phyloP scores from a whole-genome alignment of 163 green algal genomes.

The Volvox carteri region DNA sequence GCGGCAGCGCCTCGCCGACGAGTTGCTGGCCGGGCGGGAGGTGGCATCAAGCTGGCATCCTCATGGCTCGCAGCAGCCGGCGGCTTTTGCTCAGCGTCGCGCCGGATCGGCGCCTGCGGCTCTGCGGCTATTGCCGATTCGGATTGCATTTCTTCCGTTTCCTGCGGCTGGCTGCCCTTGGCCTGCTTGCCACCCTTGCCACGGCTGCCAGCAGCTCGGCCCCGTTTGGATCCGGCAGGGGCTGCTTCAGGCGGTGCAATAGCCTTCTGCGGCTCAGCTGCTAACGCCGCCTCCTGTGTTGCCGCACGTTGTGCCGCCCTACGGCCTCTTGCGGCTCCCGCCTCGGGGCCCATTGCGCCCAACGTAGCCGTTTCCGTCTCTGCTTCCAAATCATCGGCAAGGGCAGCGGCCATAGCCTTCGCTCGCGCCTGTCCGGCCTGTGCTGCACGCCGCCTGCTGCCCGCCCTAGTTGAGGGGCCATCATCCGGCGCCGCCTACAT shows the following conservation, averaged over 20 bases:
- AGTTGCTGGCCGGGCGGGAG: neutral
- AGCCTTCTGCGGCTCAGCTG: no score
- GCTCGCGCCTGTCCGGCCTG: constrained; percentile 11
- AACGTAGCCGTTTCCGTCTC: neutral
- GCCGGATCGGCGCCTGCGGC: neutral
- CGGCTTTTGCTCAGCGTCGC: neutral
- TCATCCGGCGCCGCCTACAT: neutral
- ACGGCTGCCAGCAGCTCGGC: neutral
- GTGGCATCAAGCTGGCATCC: neutral
- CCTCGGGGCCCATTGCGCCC: neutral
- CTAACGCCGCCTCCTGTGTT: neutral
- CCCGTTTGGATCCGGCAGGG: neutral
- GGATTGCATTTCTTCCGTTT: neutral
- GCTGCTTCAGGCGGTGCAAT: neutral
- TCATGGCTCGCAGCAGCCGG: neutral
- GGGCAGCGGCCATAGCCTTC: constrained; percentile 28
- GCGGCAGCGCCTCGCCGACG: neutral
- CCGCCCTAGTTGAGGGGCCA: neutral
- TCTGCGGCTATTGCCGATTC: neutral
- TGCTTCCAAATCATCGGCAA: neutral
- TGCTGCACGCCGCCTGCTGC: constrained; percentile 30
- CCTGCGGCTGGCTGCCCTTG: neutral
- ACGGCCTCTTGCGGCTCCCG: neutral
- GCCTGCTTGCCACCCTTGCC: neutral
- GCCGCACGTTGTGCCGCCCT: neutral